These are phyloP conservation scores for Plasmodium malariae DNA, from an alignment of 169 alveolate species.

Conservation along the genomic window DNA sequence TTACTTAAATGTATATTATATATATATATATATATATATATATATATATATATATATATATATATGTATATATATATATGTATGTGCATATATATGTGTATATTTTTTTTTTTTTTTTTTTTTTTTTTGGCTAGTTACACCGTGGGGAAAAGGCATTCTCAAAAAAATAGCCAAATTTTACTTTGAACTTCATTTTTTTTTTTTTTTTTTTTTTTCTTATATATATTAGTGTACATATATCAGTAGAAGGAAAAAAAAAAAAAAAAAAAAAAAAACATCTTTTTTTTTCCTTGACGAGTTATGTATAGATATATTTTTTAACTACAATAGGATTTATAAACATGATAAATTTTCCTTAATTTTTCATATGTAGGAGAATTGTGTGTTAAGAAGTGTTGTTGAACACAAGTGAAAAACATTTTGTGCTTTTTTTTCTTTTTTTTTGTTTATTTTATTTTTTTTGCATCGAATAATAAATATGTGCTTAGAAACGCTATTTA, in stretches of 20 bases:
- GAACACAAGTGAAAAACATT: constrained; percentile 2
- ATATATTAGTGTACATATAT: not conserved
- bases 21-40: no score
- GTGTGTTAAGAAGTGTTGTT: constrained; percentile 2
- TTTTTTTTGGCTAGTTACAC: constrained; percentile 3
- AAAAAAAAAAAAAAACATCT: no score
- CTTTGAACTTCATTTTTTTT: no score
- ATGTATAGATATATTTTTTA: no score
- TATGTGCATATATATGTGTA: not conserved
- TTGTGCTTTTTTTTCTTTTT: not conserved
- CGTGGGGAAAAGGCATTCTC: not conserved
- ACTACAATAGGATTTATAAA: not conserved
- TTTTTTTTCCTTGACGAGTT: no score
- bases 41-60: no score
- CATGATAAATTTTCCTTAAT: not conserved
- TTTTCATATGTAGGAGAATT: constrained; percentile 14
- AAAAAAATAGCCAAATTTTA: not conserved
- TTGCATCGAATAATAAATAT: not conserved
- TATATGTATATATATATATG: no score
- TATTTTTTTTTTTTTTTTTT: not conserved
- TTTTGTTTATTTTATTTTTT: constrained; percentile 9
- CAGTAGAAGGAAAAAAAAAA: no score
- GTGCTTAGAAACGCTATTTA: not conserved
- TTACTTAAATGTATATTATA: not conserved
- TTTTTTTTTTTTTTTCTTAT: constrained; percentile 14